A percentile compares a stretch with the other conserved stretches of the same genome.
phyloP scores from a whole-genome alignment of 495 filamentous ascomycete species.

The Penicillium pulvis region DNA sequence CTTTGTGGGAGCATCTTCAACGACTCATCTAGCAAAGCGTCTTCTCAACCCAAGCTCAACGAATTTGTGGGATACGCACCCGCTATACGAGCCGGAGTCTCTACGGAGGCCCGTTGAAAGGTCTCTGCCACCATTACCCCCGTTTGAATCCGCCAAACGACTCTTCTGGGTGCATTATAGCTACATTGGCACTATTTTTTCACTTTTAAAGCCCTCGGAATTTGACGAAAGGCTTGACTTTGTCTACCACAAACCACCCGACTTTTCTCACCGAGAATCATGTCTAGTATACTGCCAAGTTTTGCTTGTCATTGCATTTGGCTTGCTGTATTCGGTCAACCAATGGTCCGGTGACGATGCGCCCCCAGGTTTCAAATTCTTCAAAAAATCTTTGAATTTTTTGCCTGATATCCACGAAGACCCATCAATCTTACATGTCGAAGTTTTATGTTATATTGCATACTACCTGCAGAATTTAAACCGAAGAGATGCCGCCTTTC shows the following conservation, averaged over 20 bases:
- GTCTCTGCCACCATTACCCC: slow-evolving; percentile 40
- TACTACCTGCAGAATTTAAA: slow-evolving; percentile 58
- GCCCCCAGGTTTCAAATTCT: slow-evolving; percentile 54
- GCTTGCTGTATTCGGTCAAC: slow-evolving; percentile 54
- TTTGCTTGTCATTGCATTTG: slow-evolving; percentile 52
- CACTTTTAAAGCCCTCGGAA: slow-evolving; percentile 43
- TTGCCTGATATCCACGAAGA: slow-evolving; percentile 54
- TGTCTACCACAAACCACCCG: slow-evolving; percentile 40
- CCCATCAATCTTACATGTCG: slow-evolving; percentile 52
- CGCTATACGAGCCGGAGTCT: slow-evolving; percentile 40
- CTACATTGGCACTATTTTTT: slow-evolving; percentile 56
- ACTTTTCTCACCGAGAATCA: slow-evolving; percentile 37
- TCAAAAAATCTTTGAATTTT: slow-evolving; percentile 48
- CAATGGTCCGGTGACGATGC: slow-evolving; percentile 51
- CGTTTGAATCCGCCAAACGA: slow-evolving; percentile 46
- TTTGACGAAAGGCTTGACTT: slow-evolving; percentile 45
- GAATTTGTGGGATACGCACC: slow-evolving; percentile 44
- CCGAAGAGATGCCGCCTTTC: slow-evolving; percentile 49
- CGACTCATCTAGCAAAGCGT: slow-evolving; percentile 38
- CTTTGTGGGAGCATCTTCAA: slow-evolving; percentile 38
- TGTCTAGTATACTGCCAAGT: slow-evolving; percentile 42
- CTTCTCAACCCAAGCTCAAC: slow-evolving; percentile 33
- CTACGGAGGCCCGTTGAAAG: slow-evolving; percentile 30
- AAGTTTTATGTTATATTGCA: slow-evolving; percentile 52
- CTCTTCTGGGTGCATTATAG: slow-evolving; percentile 51